phyloP scores from a whole-genome alignment of 495 filamentous ascomycete genomes.

The Podospora anserina region DNA sequence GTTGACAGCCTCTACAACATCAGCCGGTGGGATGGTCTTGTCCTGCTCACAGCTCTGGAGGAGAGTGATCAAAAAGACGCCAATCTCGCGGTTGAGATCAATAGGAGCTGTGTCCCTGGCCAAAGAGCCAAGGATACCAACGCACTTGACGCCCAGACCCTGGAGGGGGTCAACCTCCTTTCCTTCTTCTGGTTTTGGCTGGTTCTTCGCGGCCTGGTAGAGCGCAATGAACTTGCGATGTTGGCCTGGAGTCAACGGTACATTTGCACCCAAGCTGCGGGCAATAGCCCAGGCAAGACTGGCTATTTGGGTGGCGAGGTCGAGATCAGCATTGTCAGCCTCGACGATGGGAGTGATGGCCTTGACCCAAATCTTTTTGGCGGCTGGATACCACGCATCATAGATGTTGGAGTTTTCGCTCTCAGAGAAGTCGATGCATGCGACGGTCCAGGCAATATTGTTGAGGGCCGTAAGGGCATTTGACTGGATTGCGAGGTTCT shows the following conservation, averaged over 20 bases:
- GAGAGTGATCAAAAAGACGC: slow-evolving; percentile 55
- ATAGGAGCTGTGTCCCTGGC: slow-evolving; percentile 47
- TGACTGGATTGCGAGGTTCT: slow-evolving; percentile 37
- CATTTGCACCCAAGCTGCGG: slow-evolving; percentile 46
- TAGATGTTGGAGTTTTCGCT: slow-evolving; percentile 41
- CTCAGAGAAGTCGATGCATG: slow-evolving; percentile 46
- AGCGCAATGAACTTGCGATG: slow-evolving; percentile 59
- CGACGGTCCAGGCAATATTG: slow-evolving; percentile 61
- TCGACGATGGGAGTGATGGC: slow-evolving; percentile 50
- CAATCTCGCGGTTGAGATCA: slow-evolving; percentile 53
- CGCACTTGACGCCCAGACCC: slow-evolving; percentile 55
- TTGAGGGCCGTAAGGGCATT: slow-evolving; percentile 53
- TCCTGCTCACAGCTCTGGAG: slow-evolving; percentile 38
- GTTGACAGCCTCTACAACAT: slow-evolving; percentile 56
- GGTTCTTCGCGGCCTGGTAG: slow-evolving; percentile 51
- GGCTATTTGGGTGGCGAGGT: slow-evolving; percentile 54
- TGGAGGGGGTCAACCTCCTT: slow-evolving; percentile 46
- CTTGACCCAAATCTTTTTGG: slow-evolving; percentile 52
- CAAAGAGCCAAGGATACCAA: slow-evolving; percentile 58
- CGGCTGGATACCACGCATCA: slow-evolving; percentile 47
- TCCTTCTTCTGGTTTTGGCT: slow-evolving; percentile 28
- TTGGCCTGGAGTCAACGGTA: slow-evolving; percentile 46
- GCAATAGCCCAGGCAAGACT: slow-evolving; percentile 62
- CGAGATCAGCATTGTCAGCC: slow-evolving; percentile 56
- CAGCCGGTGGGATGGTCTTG: slow-evolving; percentile 38